A percentile compares a stretch with the other conserved stretches of the same genome.
These are phyloP conservation scores for Colletotrichum musicola DNA, from an alignment of 2,329 filamentous ascomycete species.

Conservation along the genomic window DNA sequence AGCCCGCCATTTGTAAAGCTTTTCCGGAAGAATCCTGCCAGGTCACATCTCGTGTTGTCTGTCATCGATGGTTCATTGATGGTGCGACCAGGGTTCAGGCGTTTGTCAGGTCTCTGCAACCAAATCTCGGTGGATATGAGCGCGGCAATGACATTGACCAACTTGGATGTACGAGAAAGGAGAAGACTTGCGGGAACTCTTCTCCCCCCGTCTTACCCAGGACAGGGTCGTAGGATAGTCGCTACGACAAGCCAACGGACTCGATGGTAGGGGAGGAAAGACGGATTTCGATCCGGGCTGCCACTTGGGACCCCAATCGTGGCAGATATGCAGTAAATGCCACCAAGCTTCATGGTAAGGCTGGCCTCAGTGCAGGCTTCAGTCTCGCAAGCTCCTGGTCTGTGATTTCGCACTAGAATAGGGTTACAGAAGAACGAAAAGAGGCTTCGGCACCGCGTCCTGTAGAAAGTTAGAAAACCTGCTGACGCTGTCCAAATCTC, in stretches of 20 bases:
- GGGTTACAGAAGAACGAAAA: background rate
- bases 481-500: constrained; percentile 13
- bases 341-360: constrained; percentile 14
- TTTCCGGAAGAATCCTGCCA: background rate
- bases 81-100: too few relatives aligned
- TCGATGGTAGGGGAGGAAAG: background rate
- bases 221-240: too few relatives aligned
- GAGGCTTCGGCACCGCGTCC: background rate
- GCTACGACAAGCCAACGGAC: too few relatives aligned
- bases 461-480: background rate
- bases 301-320: constrained; percentile 20
- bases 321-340: background rate
- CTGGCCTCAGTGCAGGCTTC: background rate
- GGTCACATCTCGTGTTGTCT: background rate
- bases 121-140: too few relatives aligned
- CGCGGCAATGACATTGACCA: too few relatives aligned
- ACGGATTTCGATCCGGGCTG: constrained; percentile 16
- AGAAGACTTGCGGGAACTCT: too few relatives aligned
- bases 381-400: constrained; percentile 19
- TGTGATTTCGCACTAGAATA: constrained; percentile 1
- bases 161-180: too few relatives aligned
- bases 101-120: too few relatives aligned
- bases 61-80: background rate
- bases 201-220: too few relatives aligned
- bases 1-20: background rate